A percentile compares a stretch with the other conserved stretches of the same genome.
phyloP scores from a whole-genome alignment of 345 rosid genomes.

The Pugionium cornutum region DNA sequence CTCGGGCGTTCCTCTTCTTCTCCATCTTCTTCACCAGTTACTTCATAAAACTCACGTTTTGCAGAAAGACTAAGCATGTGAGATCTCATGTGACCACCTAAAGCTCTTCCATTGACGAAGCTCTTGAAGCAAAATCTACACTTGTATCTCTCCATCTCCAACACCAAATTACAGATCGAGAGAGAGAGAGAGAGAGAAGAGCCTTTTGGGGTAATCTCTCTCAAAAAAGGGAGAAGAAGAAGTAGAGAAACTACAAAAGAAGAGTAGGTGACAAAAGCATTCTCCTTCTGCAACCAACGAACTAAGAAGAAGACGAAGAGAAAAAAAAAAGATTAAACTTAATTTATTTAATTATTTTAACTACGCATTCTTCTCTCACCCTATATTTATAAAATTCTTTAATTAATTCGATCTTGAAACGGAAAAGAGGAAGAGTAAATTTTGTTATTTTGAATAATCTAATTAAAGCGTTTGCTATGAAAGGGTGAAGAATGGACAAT shows the following conservation, averaged over 20 bases:
- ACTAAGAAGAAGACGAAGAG: constrained; percentile 25
- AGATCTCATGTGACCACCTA: constrained; percentile 90
- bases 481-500: constrained; percentile 49
- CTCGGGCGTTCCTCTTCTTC: constrained; percentile 33
- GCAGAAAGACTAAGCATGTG: constrained; percentile 62
- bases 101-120: constrained; percentile 75
- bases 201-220: constrained; percentile 53
- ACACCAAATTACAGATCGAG: background rate
- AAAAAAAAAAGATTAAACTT: background rate
- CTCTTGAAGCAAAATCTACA: constrained; percentile 72
- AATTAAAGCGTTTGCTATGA: constrained; percentile 57
- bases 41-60: constrained; percentile 19
- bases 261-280: constrained; percentile 49
- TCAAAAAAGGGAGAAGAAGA: constrained; percentile 29
- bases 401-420: constrained; percentile 20
- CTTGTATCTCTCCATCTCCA: constrained; percentile 67
- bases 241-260: constrained; percentile 40
- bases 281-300: constrained; percentile 41
- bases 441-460: constrained; percentile 29
- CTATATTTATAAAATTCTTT: constrained; percentile 28
- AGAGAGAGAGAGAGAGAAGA: constrained; percentile 42
- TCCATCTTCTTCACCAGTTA: constrained; percentile 32
- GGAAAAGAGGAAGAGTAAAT: constrained; percentile 40
- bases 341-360: background rate
- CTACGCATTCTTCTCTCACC: constrained; percentile 16